phyloP scores from a whole-genome alignment of 2,329 filamentous ascomycete genomes.

The Nemania sp. region DNA sequence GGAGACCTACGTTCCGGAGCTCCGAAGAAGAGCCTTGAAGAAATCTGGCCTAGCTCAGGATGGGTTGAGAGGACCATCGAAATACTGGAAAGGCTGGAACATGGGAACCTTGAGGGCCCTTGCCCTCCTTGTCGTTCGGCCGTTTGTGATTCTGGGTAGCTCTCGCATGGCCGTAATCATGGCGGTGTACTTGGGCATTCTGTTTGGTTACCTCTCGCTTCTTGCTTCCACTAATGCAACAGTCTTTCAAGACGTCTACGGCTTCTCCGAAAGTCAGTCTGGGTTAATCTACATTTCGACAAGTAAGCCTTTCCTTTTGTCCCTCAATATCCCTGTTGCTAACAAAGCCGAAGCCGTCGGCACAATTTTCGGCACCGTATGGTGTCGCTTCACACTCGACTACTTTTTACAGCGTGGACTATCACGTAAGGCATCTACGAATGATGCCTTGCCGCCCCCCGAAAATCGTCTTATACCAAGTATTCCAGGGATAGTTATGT shows the following conservation, averaged over 20 bases:
- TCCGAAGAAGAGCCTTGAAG: neutral
- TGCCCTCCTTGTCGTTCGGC: neutral
- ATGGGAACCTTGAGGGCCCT: neutral
- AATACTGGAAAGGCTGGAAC: neutral
- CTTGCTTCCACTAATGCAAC: neutral
- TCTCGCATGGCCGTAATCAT: neutral
- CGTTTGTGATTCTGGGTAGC: neutral
- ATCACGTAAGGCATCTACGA: neutral
- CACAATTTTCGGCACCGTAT: neutral
- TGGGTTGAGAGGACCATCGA: neutral
- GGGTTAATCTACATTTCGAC: neutral
- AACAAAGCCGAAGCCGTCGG: neutral
- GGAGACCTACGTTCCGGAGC: neutral
- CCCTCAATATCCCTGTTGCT: too few relatives aligned
- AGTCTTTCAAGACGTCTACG: neutral
- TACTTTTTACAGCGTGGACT: neutral
- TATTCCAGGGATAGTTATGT: neutral
- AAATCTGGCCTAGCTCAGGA: neutral
- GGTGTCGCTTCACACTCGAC: neutral
- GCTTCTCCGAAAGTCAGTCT: neutral
- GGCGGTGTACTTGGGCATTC: neutral
- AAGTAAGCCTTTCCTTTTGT: neutral
- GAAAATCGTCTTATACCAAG: neutral
- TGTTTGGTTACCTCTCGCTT: neutral
- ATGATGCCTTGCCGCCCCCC: neutral